Conservation (phyloP, 1,284 basidiomycete species). For the Rhodotorula sp. region DNA sequence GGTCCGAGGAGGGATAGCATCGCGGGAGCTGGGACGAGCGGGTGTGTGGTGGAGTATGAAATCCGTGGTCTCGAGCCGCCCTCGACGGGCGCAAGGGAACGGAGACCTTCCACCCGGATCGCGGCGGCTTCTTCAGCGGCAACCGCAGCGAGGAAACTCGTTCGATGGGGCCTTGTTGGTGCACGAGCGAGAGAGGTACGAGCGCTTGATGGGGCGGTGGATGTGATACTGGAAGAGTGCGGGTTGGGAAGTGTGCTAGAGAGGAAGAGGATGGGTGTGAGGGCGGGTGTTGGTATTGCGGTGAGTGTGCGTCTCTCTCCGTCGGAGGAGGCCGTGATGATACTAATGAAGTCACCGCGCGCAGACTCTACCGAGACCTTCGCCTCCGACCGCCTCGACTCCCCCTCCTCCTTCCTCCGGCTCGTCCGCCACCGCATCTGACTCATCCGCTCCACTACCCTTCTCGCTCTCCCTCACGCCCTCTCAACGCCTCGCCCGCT, state of each 20-base stretch:
- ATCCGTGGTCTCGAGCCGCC: slow-evolving; percentile 18
- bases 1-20: neutral
- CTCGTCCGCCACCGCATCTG: neutral
- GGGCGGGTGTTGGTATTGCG: neutral
- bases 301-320: neutral
- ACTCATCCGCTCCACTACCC: slow-evolving; percentile 51
- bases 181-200: neutral
- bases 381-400: neutral
- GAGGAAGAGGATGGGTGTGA: neutral
- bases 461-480: slow-evolving; percentile 85
- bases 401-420: neutral
- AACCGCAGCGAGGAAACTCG: slow-evolving; percentile 7
- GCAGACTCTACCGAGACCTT: neutral
- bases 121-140: no score
- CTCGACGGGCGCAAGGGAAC: no score
- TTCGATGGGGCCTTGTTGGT: slow-evolving; percentile 20
- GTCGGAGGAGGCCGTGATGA: no score
- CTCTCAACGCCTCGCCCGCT: slow-evolving; percentile 72
- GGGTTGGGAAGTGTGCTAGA: slow-evolving; percentile 22
- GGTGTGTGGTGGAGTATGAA: slow-evolving; percentile 32
- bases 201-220: neutral
- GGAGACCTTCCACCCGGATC: no score
- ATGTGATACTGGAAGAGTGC: slow-evolving; percentile 4
- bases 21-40: neutral
- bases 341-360: no score